phyloP scores from a whole-genome alignment of 768 basidiomycete genomes.

The Lactarius tabidus region DNA sequence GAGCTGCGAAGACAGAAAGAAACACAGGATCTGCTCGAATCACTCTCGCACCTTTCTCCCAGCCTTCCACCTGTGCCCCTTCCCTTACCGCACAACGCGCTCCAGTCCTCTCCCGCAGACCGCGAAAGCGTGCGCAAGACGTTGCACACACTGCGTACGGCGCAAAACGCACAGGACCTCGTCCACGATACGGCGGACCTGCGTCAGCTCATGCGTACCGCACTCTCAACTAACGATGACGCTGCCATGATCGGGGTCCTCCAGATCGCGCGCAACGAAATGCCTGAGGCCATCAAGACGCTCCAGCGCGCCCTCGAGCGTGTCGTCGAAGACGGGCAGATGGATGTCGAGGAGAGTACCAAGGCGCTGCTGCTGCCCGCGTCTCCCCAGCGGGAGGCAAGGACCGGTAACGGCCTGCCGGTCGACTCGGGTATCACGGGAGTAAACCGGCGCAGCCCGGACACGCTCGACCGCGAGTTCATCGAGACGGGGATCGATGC shows the following conservation, averaged over 20 bases:
- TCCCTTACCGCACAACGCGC: not conserved
- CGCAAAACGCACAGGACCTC: conserved; percentile 47
- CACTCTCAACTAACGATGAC: conserved; percentile 56
- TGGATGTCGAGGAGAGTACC: conserved; percentile 25
- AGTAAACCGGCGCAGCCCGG: conserved; percentile 28
- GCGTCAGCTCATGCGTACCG: conserved; percentile 52
- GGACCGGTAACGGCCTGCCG: not conserved
- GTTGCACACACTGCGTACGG: conserved; percentile 30
- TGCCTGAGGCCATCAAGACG: conserved; percentile 79
- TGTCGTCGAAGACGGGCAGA: conserved; percentile 36
- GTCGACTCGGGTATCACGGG: not conserved
- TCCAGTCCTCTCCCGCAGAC: conserved; percentile 26
- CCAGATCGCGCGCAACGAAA: conserved; percentile 59
- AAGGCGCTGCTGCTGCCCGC: not conserved
- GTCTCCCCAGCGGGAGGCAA: not conserved
- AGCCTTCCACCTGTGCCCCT: conserved; percentile 4
- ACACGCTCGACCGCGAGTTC: conserved; percentile 64
- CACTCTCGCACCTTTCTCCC: conserved; percentile 27
- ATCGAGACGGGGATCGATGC: conserved; percentile 71
- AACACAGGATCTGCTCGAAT: conserved; percentile 35
- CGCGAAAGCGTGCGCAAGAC: conserved; percentile 5
- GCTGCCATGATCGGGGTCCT: conserved; percentile 59
- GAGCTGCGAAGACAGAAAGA: conserved; percentile 38
- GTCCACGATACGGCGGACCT: conserved; percentile 53
- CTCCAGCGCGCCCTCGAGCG: conserved; percentile 63